phyloP scores from a whole-genome alignment of 768 basidiomycete genomes.

The Psilocybe cyanescens region DNA sequence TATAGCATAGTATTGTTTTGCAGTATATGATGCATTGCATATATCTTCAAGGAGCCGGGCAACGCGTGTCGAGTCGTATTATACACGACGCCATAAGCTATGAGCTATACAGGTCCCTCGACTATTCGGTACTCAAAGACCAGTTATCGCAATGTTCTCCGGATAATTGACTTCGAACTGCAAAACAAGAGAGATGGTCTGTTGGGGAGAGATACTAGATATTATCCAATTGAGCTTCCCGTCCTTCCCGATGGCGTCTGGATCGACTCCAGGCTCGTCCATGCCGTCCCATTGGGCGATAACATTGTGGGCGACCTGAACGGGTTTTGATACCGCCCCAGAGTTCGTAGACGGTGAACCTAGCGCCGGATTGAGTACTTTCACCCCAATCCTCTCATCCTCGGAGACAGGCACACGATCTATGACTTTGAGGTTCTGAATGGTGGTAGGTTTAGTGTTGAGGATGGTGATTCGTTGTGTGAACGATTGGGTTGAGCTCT shows the following conservation, averaged over 20 bases:
- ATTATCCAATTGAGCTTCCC: conserved; percentile 29
- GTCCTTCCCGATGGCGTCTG: conserved; percentile 27
- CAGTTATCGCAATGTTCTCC: conserved; percentile 1
- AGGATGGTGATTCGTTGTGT: conserved; percentile 40
- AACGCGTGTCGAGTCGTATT: no score
- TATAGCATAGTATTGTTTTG: no score
- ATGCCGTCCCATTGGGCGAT: conserved; percentile 41
- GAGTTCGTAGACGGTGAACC: not conserved
- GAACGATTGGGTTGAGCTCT: conserved; percentile 30
- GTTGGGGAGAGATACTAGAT: conserved; percentile 17
- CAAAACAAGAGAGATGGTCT: conserved; percentile 22
- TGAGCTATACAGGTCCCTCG: no score
- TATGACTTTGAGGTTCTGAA: conserved; percentile 33
- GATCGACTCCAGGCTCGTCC: conserved; percentile 31
- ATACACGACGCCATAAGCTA: no score
- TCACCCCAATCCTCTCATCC: conserved; percentile 45
- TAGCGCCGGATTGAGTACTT: conserved; percentile 37
- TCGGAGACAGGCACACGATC: conserved; percentile 41
- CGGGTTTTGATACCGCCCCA: conserved; percentile 1
- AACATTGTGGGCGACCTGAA: conserved; percentile 30
- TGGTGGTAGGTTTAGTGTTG: conserved; percentile 35
- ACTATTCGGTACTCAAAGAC: not conserved
- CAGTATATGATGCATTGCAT: no score
- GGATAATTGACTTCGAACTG: conserved; percentile 24
- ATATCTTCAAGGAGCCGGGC: no score